Percentiles rank a stretch among this genome's conserved stretches.
Evolutionary conservation across 768 basidiomycete species (phyloP).

Genomic region (Leccinum aurantiacum): DNA sequence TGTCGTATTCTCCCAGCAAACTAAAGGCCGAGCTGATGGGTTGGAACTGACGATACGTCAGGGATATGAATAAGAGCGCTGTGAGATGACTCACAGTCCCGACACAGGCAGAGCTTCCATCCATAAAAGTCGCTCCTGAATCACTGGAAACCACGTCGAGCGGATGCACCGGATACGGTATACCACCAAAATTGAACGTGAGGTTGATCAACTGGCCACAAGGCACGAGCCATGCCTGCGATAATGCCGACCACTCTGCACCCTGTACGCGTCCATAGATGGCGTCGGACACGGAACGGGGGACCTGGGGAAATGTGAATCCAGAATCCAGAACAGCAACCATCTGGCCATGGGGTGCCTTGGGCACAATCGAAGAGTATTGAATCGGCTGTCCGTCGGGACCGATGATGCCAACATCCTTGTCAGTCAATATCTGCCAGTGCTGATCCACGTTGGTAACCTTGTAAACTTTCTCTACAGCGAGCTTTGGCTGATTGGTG

Average conservation of each 20-base stretch:
- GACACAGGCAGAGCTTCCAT: slow-evolving; percentile 59
- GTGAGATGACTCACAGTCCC: slow-evolving; percentile 54
- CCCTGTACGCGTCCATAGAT: slow-evolving; percentile 80
- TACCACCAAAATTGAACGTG: slow-evolving; percentile 69
- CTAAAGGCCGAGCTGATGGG: slow-evolving; percentile 81
- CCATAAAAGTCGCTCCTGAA: slow-evolving; percentile 41
- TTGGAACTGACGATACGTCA: slow-evolving; percentile 59
- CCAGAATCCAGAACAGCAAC: slow-evolving; percentile 78
- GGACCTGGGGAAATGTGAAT: slow-evolving; percentile 70
- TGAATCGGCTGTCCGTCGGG: slow-evolving; percentile 68
- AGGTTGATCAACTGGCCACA: slow-evolving; percentile 73
- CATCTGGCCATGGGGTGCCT: slow-evolving; percentile 59
- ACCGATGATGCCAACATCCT: slow-evolving; percentile 64
- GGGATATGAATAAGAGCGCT: neutral
- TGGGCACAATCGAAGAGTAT: slow-evolving; percentile 65
- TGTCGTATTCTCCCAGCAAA: slow-evolving; percentile 73
- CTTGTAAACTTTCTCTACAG: slow-evolving; percentile 62
- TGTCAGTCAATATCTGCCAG: slow-evolving; percentile 75
- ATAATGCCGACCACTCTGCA: slow-evolving; percentile 57
- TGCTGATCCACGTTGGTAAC: slow-evolving; percentile 70
- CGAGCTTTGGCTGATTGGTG: slow-evolving; percentile 58
- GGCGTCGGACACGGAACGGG: slow-evolving; percentile 70
- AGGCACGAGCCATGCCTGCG: slow-evolving; percentile 69
- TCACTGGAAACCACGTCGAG: slow-evolving; percentile 65
- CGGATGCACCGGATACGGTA: slow-evolving; percentile 70